Conservation (phyloP, 176 grass and related monocot genomes). For the Typha latifolia region DNA sequence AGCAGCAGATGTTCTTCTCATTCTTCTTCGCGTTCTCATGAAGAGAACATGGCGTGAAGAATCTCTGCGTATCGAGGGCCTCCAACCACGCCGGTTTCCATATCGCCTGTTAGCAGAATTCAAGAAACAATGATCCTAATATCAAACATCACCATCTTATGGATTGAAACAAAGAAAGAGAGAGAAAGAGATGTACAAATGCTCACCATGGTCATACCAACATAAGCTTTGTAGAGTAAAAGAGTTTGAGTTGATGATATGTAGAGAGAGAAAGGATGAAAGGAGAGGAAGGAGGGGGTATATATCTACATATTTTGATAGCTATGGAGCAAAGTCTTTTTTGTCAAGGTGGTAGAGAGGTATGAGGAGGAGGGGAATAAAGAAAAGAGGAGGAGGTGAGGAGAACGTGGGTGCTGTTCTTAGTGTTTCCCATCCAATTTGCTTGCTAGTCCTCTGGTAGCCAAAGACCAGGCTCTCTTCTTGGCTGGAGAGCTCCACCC, state of each 20-base stretch:
- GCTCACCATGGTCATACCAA: slow-evolving; percentile 63
- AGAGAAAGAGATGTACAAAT: not conserved
- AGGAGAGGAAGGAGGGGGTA: not conserved
- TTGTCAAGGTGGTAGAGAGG: not conserved
- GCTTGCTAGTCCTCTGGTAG: slow-evolving; percentile 36
- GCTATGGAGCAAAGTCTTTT: not conserved
- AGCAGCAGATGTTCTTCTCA: slow-evolving; percentile 95
- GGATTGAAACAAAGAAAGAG: not conserved
- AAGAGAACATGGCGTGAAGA: slow-evolving; percentile 62
- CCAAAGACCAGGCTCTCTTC: slow-evolving; percentile 55
- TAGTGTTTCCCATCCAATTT: slow-evolving; percentile 80
- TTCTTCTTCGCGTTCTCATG: slow-evolving; percentile 91
- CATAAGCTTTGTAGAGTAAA: not conserved
- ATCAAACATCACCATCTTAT: too few relatives aligned
- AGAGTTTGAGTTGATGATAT: not conserved
- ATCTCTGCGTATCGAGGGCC: slow-evolving; percentile 66
- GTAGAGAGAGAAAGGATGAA: slow-evolving; percentile 16
- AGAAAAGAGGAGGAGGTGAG: slow-evolving; percentile 36
- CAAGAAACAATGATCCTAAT: slow-evolving; percentile 17
- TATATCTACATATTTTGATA: not conserved
- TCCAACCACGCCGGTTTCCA: slow-evolving; percentile 96
- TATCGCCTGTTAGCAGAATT: slow-evolving; percentile 36
- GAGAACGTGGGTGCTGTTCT: slow-evolving; percentile 99
- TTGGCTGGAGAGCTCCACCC: slow-evolving; percentile 43
- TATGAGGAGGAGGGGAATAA: not conserved